Evolutionary conservation across 2,329 filamentous ascomycete species (phyloP), one percentile per base, ranked within the genome.

Genomic region (Aspergillus versicolor): DNA sequence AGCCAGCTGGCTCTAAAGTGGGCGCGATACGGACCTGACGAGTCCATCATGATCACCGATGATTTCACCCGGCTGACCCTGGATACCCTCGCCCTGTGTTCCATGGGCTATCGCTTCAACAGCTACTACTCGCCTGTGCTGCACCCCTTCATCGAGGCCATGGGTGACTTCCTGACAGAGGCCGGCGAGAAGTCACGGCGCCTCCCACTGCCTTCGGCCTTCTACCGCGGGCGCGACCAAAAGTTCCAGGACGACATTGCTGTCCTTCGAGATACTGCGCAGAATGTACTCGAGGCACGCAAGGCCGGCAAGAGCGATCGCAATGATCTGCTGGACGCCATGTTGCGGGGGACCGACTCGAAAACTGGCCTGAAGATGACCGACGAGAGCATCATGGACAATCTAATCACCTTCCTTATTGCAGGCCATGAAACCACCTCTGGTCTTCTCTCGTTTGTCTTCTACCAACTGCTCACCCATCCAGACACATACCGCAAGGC

Each of bases 21-120:
- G 56, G 40, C 40, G 5, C 27, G 49, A 13, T 44, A 34, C 17
- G 40, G 40, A 5, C 40, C 40, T 19, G 49, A 44, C 2, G 15
- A 11, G 6, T 13, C 40, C 5, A 87, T 92, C 57, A 75, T 79
- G 38, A 82, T 84, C 0, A 80, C 83, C 0, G 85, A 88, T n/a
- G 87, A 90, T 69, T 89, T 89, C 60, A 90, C 88, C 2, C 81
- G 88, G n/a, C 75, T 91, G 27, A 85, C 88, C 0, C 79, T 92
- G 2, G 89, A 92, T 67, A 88, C 88, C 0, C 80, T 92, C 5
- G 87, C 86, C 1, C 79, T 92, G 24, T 88, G 87, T 69, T 78
- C 84, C 15, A 88, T 89, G 84, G 82, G 83, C 32, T 88, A 81
- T 59, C 84, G 88, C 19, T 91, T 91, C 79, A 91, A 91, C 73